phyloP scores from a whole-genome alignment of 73 alveolate species.

The Tetrahymena elliotti region DNA sequence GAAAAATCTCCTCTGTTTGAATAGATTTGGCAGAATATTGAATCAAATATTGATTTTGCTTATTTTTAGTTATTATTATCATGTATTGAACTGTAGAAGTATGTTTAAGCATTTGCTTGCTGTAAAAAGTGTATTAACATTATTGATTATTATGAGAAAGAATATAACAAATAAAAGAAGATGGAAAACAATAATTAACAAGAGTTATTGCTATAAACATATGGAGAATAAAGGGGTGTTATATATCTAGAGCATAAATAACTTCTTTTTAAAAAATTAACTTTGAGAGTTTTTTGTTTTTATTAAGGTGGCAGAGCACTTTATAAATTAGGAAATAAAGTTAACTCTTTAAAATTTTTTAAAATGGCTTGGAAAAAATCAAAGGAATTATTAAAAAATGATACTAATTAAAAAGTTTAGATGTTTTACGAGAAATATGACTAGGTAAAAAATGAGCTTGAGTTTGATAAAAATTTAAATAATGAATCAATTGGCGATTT shows the following conservation, averaged over 20 bases:
- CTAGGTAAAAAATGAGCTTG: not conserved
- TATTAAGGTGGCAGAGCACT: not conserved
- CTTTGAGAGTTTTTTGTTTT: not conserved
- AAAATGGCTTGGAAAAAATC: not conserved
- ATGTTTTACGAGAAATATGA: not conserved
- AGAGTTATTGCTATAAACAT: not conserved
- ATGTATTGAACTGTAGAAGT: not conserved
- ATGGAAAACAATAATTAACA: not conserved
- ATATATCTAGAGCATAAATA: not conserved
- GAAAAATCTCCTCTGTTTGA: not conserved
- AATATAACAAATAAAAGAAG: not conserved
- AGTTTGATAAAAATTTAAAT: not conserved
- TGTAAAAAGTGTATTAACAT: not conserved
- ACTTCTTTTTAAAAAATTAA: not conserved
- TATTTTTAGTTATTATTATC: not conserved
- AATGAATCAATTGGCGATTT: not conserved
- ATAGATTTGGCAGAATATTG: not conserved
- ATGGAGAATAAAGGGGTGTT: not conserved
- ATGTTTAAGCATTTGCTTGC: not conserved
- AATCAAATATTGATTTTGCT: not conserved
- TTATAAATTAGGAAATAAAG: not conserved
- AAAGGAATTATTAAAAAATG: not conserved
- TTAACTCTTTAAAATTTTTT: not conserved
- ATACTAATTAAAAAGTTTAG: not conserved
- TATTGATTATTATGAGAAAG: not conserved